Conservation (phyloP, 441 rosid species). For the Isatis lusitanica region DNA sequence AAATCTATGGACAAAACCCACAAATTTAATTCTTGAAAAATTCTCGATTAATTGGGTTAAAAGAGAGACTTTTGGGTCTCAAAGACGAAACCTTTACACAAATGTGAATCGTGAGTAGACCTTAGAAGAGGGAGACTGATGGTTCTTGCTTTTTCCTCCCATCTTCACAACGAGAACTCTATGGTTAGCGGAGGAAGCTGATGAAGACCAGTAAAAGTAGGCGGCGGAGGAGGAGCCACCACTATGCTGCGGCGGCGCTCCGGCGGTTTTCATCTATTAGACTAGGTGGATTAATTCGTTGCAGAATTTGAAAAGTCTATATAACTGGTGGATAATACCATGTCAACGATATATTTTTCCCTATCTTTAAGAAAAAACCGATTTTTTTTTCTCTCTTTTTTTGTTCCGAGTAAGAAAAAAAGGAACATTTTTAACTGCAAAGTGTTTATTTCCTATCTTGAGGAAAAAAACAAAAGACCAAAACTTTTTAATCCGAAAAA, state of each 20-base stretch:
- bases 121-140: constrained; percentile 33
- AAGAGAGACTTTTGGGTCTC: constrained; percentile 2
- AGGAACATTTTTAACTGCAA: neutral
- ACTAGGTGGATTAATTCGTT: neutral
- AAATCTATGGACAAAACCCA: neutral
- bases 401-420: neutral
- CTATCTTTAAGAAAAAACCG: neutral
- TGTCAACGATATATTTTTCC: constrained; percentile 6
- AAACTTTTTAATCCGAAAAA: neutral
- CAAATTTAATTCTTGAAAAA: neutral
- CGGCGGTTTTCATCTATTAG: constrained; percentile 37
- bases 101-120: constrained; percentile 18
- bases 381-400: neutral
- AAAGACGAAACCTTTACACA: constrained; percentile 25
- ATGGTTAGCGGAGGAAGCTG: constrained; percentile 19
- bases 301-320: constrained; percentile 17
- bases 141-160: constrained; percentile 41
- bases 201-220: constrained; percentile 16
- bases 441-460: neutral
- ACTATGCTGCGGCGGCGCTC: constrained; percentile 30
- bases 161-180: constrained; percentile 38
- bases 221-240: constrained; percentile 24
- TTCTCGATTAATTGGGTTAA: neutral
- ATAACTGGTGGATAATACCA: constrained; percentile 31
- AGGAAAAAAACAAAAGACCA: neutral